Evolutionary conservation across 805 yeast genomes (phyloP).

Genomic region (Allodekkera sacchari): DNA sequence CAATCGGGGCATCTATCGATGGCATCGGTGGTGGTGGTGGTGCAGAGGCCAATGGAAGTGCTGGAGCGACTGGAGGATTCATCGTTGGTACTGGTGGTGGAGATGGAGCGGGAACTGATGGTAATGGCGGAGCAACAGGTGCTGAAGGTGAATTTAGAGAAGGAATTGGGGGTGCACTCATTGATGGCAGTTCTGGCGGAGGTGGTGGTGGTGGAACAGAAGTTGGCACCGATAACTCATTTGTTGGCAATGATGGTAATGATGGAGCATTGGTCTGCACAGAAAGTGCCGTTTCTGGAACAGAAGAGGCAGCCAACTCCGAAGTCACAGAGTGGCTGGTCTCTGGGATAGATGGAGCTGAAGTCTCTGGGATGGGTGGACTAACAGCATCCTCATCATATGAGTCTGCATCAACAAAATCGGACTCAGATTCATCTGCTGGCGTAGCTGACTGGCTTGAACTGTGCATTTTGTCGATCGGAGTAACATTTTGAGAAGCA

Average conservation of each 20-base stretch:
- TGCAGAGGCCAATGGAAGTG: conserved; percentile 17
- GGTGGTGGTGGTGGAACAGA: conserved; percentile 8
- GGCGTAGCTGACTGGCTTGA: too few relatives aligned
- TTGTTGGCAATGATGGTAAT: neutral
- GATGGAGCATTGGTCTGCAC: conserved; percentile 1
- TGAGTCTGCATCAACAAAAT: too few relatives aligned
- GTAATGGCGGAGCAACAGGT: conserved; percentile 7
- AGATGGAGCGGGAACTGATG: conserved; percentile 6
- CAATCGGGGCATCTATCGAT: conserved; percentile 18
- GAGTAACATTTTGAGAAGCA: too few relatives aligned
- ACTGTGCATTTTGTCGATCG: too few relatives aligned
- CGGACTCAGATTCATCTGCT: neutral
- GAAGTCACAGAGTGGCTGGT: neutral
- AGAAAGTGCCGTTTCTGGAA: neutral
- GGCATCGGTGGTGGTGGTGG: conserved; percentile 22
- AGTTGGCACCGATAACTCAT: too few relatives aligned
- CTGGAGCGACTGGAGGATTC: conserved; percentile 7
- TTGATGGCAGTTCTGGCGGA: conserved; percentile 11
- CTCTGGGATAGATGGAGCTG: conserved; percentile 6
- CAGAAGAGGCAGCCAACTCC: neutral
- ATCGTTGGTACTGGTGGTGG: conserved; percentile 10
- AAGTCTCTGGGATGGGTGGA: conserved; percentile 1
- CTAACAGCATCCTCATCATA: too few relatives aligned
- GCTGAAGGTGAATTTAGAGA: conserved; percentile 14
- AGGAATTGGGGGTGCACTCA: conserved; percentile 16